phyloP scores from a whole-genome alignment of 257 asterid genomes.

The Forsythia suspensa region DNA sequence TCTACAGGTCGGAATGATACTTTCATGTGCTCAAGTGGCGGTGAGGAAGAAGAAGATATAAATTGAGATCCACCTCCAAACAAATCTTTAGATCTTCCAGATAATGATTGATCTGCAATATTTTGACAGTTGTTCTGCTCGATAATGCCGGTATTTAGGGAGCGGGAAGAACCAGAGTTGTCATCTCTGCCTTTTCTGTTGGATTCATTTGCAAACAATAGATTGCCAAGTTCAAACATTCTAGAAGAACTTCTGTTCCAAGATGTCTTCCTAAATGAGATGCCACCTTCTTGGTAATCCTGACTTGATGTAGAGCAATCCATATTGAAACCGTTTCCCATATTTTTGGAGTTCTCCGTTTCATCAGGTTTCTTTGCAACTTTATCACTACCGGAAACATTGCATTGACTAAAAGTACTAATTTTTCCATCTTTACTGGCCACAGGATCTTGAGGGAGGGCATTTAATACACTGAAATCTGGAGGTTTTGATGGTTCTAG shows the following conservation, averaged over 20 bases:
- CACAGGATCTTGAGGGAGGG: constrained; percentile 34
- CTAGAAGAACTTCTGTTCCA: constrained; percentile 61
- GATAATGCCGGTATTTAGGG: constrained; percentile 28
- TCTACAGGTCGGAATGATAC: constrained; percentile 82
- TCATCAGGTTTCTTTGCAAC: constrained; percentile 35
- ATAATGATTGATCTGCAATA: constrained; percentile 33
- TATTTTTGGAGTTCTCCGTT: constrained; percentile 30
- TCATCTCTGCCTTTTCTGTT: constrained; percentile 43
- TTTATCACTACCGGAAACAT: background rate
- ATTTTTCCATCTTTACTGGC: constrained; percentile 31
- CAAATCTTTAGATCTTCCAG: constrained; percentile 45
- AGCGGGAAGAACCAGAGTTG: constrained; percentile 26
- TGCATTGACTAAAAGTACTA: constrained; percentile 11
- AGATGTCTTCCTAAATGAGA: constrained; percentile 49
- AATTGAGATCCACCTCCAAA: constrained; percentile 49
- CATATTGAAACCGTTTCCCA: constrained; percentile 25
- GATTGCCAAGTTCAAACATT: constrained; percentile 59
- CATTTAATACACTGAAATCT: constrained; percentile 48
- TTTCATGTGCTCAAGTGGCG: constrained; percentile 94
- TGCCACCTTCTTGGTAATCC: constrained; percentile 45
- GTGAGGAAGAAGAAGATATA: constrained; percentile 77
- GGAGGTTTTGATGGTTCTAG: constrained; percentile 97
- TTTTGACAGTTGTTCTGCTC: constrained; percentile 38
- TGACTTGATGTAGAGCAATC: constrained; percentile 39
- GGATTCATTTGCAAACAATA: constrained; percentile 55